Base-by-base conservation (phyloP, 1,139 yeast genomes). In the Yamadazyma friedrichii region DNA sequence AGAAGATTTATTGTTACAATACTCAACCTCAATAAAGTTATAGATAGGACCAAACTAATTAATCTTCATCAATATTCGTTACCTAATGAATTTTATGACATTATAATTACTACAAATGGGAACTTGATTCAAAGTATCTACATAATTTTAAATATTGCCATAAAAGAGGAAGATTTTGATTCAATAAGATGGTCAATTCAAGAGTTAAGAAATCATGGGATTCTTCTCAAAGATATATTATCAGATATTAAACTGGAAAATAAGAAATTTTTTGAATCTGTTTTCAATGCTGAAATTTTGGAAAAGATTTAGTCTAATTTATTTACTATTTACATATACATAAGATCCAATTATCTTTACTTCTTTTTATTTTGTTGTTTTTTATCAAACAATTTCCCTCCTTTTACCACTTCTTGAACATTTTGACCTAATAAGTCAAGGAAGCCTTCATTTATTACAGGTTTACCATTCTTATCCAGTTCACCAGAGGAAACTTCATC, bases 381-480 rank as follows among this genome's bases (percentile, higher is more conserved):
- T 65, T 73, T 79, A 57, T 76, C 78, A 34, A 67, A 74, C 43
- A 80, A 70, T 48, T 80, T 67, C 54, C 83, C 84, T 52, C 88
- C 88, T 47, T 75, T 67, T 51, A 74, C 82, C 33, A 87, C 80
- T 52, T 80, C 82, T 47, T 72, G 66, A 49, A 78, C 84, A 53
- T 80, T 75, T 45, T 78, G 76, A 30, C 85, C 82, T 70, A 86
- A 67, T 48, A 86, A 62, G 26, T 78, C 82, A 47, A 82, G 64
- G 55, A 78, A 80, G 47, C 74, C 82, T 50, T 78, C 84, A 32
- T 55, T 56, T 13, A 55, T 52, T 36, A 50, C 47, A 2, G 49
- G 31, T 26, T 38, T 38, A 29, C 42, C 52, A 24, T 31, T 42
- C 26, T 51, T 48, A 29, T 52, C 50, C n/a, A 36, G 41, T 10